Base-by-base conservation (phyloP, 148 eudicot species). In the Rhododendron ferrugineum region DNA sequence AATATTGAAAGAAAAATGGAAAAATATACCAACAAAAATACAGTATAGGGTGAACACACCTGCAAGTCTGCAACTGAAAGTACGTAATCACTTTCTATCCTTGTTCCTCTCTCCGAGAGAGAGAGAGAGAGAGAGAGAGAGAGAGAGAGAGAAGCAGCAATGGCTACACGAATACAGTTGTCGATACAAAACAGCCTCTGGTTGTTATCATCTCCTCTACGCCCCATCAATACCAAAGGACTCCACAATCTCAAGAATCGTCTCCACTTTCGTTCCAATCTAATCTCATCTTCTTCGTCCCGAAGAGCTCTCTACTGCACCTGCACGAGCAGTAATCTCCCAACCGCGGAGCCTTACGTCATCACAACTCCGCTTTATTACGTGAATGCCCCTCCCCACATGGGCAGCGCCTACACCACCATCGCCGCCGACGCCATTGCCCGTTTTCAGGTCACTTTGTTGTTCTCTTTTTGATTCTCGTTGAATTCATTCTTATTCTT, bases 331-430 rank as follows among this genome's bases (percentile, higher is more conserved):
- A 82, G 77, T 44, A 82, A 40, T 83, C 85, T 47, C 26, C 78
- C 49, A 7, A 73, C n/a, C 28, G 32, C 82, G 3, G 94, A 90
- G 32, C 85, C 92, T 46, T 97, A 92, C 87, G 98, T 97, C 86
- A 86, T 97, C 82, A 97, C 99, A 8, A 97, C 99, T 60, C 99
- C 99, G 3, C 95, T 97, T 84, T 97, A 97, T 90, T 97, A 97
- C 89, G 99, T 97, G 6, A 97, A 97, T 93, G 99, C 98, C 89
- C 98, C 98, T 88, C 99, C 99, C 76, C 99, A 97, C 79, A 92
- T 97, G 98, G 99, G 99, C 72, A 97, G 99, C 72, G 99, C 99
- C 78, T 97, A 97, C 88, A 92, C 99, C 89, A 97, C 98, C 87
- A 95, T 97, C 83, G 98, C 99, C 18, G 99, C 99, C 70, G 99